Evolutionary conservation across 1,284 basidiomycete genomes (phyloP).

Genomic region (Ceratobasidium sp.): DNA sequence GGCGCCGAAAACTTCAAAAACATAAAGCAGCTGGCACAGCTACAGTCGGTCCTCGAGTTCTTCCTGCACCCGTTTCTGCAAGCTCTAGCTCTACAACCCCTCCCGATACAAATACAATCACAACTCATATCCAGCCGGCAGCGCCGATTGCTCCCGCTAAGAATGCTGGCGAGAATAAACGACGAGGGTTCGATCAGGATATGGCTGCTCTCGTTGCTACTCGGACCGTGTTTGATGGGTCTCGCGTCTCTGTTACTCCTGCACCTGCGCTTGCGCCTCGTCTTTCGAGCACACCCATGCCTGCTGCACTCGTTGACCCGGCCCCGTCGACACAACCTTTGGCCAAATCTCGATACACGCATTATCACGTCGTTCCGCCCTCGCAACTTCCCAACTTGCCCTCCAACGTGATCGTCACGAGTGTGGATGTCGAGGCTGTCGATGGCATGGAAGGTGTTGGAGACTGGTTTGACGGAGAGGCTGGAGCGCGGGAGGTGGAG

Average conservation of each 20-base stretch:
- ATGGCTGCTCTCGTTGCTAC: slow-evolving; percentile 64
- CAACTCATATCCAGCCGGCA: background rate
- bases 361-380: slow-evolving; percentile 68
- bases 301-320: slow-evolving; percentile 46
- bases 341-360: slow-evolving; percentile 46
- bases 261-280: background rate
- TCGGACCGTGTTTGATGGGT: slow-evolving; percentile 70
- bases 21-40: slow-evolving; percentile 53
- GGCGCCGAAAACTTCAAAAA: slow-evolving; percentile 68
- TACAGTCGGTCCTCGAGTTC: background rate
- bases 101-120: slow-evolving; percentile 28
- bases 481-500: slow-evolving; percentile 48
- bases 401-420: slow-evolving; percentile 73
- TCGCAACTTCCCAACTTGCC: slow-evolving; percentile 73
- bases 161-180: slow-evolving; percentile 46
- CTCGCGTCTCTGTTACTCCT: slow-evolving; percentile 46
- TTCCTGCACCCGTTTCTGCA: slow-evolving; percentile 6
- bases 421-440: slow-evolving; percentile 73
- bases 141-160: slow-evolving; percentile 40
- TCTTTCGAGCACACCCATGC: background rate
- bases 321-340: slow-evolving; percentile 1
- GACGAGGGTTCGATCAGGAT: slow-evolving; percentile 36
- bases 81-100: slow-evolving; percentile 1
- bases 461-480: slow-evolving; percentile 41
- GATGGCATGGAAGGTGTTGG: slow-evolving; percentile 51